Evolutionary conservation across 768 basidiomycete species (phyloP), one percentile per base, ranked within the genome.

Genomic region (Amanita thiersii): DNA sequence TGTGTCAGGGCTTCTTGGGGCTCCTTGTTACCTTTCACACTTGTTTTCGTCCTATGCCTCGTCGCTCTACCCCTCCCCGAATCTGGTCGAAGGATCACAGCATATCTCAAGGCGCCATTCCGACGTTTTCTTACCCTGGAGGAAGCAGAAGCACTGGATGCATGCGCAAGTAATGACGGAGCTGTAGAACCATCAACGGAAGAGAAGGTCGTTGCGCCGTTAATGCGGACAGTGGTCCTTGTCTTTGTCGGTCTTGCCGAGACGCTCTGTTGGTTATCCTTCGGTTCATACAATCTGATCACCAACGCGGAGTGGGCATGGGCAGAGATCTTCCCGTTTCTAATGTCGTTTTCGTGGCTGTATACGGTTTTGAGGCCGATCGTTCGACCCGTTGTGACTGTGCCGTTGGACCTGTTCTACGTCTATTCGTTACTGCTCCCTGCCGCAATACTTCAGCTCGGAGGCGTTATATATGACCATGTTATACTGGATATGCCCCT

Each of bases 171-270:
- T 5, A 54, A 47, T 0, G 52, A 55, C 12, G 55, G 48, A 31
- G 56, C 55, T 26, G 43, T 36, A 17, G 51, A 46, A 34, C 47
- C 44, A 19, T 41, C 37, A 18, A 29, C 50, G 19, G 49, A 60
- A 38, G 52, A 52, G 7, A 32, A 51, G 5, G 47, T 49, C 8
- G 50, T 47, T 5, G 61, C 66, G 9, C 72, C 76, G 0, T 61
- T 81, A 5, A 83, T 82, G 79, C 73, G 75, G 29, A 74, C 77
- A 1, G 47, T 78, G 32, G 49, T 75, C n/a, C 70, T 86, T 33
- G 64, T 70, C 1, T 65, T 70, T 44, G 49, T 80, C 2, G 76
- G 81, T 0, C 69, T 84, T 25, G 26, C 69, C 3, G 71, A 82
- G 50, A 62, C 73, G 0, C 59, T 86, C 4, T 52, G 59, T 6